Evolutionary conservation across 2,329 filamentous ascomycete genomes (phyloP), one percentile per base, ranked within the genome.

Genomic region (Diaporthe sp.): DNA sequence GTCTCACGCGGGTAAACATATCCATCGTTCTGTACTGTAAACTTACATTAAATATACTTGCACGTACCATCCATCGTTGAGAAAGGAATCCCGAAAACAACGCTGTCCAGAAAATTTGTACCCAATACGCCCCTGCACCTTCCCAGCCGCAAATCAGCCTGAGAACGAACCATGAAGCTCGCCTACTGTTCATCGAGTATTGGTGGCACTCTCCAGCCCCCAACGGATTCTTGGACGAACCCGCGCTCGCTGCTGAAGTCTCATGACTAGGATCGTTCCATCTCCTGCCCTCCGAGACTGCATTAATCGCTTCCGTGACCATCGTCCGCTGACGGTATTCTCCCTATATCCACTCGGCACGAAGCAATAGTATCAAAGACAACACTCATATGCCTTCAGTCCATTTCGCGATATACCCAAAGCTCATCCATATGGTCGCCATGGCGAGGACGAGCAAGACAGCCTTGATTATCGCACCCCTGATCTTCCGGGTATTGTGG

Each of bases 391-490:
- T 71, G 6, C 72, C 47, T 2, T 65, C 55, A 0, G 75, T 76
- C 75, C 75, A 76, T 13, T 67, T 67, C 12, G 75, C 75, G 15
- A 76, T 47, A 15, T 76, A 76, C 7, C 61, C 75, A 34, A 76
- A 76, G 17, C 63, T 31, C 34, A 76, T 75, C 75, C 75, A 76
- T 31, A 76, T 47, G 28, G 55, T 67, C 8, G 75, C 73, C 57
- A 76, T n/a, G 17, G 53, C 73, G 17, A 76, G 63, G 28, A 76
- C 73, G 3, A 75, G 53, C 12, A 51, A 58, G 8, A 73, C 9
- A 9, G 61, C 55, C 63, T 75, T 71, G 22, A 75, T 22, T 13
- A 71, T 17, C 1, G 55, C 61, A 9, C 72, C 70, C 47, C 73
- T 28, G 2, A 76, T 72, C 63, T 75, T 76, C 25, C 73, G 60